A percentile compares a stretch with the other conserved stretches of the same genome.
These are phyloP conservation scores for Delitschia confertaspora DNA, from an alignment of 495 filamentous ascomycete genomes.

Conservation along the genomic window DNA sequence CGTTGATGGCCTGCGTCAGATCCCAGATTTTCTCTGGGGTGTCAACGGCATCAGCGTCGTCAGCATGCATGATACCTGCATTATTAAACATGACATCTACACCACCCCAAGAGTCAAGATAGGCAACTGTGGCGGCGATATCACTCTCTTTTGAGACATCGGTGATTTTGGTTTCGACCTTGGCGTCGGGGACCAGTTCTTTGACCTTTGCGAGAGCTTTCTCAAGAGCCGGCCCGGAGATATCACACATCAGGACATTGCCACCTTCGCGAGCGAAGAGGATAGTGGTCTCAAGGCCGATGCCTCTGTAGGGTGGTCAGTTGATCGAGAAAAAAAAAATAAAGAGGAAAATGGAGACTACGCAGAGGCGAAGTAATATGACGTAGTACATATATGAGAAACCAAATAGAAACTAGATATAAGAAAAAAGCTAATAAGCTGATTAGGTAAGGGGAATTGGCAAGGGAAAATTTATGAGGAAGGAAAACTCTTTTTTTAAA, in stretches of 20 bases:
- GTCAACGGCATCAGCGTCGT: conserved; percentile 75
- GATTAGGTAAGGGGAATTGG: too few species aligned
- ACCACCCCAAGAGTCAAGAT: conserved; percentile 78
- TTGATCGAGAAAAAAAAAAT: not conserved
- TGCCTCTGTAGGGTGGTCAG: conserved; percentile 53
- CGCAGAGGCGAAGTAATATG: not conserved
- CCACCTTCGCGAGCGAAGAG: conserved; percentile 89
- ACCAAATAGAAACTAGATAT: too few species aligned
- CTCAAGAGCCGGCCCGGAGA: conserved; percentile 62
- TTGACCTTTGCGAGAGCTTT: conserved; percentile 62
- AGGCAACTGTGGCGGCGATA: conserved; percentile 60
- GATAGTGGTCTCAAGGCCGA: conserved; percentile 89
- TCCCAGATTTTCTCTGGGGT: conserved; percentile 94
- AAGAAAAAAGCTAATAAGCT: too few species aligned
- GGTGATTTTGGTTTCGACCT: conserved; percentile 52
- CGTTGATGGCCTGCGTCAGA: conserved; percentile 86
- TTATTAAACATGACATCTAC: conserved; percentile 97
- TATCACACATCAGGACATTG: conserved; percentile 77
- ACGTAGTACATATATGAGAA: too few species aligned
- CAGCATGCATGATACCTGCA: conserved; percentile 91
- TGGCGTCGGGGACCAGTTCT: conserved; percentile 55
- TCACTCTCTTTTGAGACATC: conserved; percentile 66
- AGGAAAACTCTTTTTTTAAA: too few species aligned
- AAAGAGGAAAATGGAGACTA: not conserved
- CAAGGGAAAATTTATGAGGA: too few species aligned